These are phyloP conservation scores for Botrytis medusae DNA, from an alignment of 2,329 filamentous ascomycete species.

Conservation along the genomic window DNA sequence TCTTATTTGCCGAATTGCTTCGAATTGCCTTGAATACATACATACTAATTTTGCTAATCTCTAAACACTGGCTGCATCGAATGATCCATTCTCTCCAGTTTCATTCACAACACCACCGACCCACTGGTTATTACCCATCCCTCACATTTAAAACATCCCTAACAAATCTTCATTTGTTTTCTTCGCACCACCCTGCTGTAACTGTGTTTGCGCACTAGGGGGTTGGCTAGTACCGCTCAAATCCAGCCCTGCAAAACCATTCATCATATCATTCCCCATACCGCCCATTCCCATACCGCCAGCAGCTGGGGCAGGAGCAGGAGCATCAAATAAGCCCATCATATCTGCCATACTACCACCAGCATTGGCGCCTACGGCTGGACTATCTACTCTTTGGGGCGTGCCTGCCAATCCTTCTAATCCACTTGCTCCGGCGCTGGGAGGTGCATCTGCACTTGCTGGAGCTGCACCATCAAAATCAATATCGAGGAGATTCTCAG, in stretches of 20 bases:
- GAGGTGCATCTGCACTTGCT: conserved; percentile 73
- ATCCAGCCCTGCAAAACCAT: conserved; percentile 81
- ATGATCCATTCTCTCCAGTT: too few species aligned
- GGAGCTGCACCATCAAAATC: conserved; percentile 93
- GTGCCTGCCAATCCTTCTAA: conserved; percentile 60
- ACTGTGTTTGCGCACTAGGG: conserved; percentile 62
- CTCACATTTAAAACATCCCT: conserved; percentile 50
- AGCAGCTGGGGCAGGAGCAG: conserved; percentile 35
- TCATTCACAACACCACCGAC: background rate
- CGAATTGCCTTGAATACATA: conserved; percentile 12
- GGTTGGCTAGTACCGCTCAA: conserved; percentile 66
- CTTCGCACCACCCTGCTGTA: conserved; percentile 45
- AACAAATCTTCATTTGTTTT: conserved; percentile 60
- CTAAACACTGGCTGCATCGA: background rate
- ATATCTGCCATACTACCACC: conserved; percentile 75
- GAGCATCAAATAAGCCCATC: conserved; percentile 63
- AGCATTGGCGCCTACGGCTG: conserved; percentile 44
- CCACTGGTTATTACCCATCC: background rate
- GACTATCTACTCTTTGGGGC: conserved; percentile 67
- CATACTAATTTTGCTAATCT: conserved; percentile 3
- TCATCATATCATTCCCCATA: conserved; percentile 51
- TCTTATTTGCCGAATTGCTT: background rate
- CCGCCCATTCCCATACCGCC: conserved; percentile 25
- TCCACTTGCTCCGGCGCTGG: conserved; percentile 49
- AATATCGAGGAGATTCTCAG: conserved; percentile 94